A percentile compares a stretch with the other conserved stretches of the same genome.
Evolutionary conservation across 139 green algal species (phyloP).

Genomic region (Pseudopediastrum boryanum): DNA sequence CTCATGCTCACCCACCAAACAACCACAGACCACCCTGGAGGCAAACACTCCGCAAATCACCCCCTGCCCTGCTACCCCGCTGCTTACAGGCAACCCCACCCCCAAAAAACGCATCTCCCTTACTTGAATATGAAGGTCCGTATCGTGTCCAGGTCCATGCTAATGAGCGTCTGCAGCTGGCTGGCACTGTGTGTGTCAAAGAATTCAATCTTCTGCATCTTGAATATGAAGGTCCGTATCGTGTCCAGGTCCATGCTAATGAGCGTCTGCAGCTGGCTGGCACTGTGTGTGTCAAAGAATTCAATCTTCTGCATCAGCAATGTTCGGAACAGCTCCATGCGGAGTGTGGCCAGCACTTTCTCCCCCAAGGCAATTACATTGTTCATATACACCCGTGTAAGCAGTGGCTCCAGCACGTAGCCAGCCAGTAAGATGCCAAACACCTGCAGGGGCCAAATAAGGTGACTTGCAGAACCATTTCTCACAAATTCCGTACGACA

Average conservation of each 20-base stretch:
- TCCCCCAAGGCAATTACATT: slow-evolving; percentile 75
- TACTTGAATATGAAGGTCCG: slow-evolving; percentile 84
- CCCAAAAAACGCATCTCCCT: slow-evolving; percentile 1
- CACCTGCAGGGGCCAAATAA: slow-evolving; percentile 57
- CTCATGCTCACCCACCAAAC: no score
- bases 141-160: slow-evolving; percentile 82
- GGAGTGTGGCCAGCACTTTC: slow-evolving; percentile 70
- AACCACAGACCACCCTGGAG: no score
- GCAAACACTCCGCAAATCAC: no score
- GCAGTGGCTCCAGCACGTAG: slow-evolving; percentile 86
- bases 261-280: slow-evolving; percentile 74
- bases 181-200: slow-evolving; percentile 65
- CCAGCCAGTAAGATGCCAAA: slow-evolving; percentile 63
- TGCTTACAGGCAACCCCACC: not conserved
- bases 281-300: slow-evolving; percentile 66
- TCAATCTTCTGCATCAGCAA: slow-evolving; percentile 81
- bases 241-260: slow-evolving; percentile 84
- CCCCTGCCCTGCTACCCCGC: no score
- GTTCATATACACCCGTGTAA: slow-evolving; percentile 85
- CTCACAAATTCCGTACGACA: no score
- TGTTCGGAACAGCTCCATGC: slow-evolving; percentile 81
- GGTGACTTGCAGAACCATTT: no score
- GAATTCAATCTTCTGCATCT: slow-evolving; percentile 75
- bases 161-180: slow-evolving; percentile 78
- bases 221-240: slow-evolving; percentile 84